Base-by-base conservation (phyloP, 805 yeast species). In the Wickerhamiella alocasiicola region DNA sequence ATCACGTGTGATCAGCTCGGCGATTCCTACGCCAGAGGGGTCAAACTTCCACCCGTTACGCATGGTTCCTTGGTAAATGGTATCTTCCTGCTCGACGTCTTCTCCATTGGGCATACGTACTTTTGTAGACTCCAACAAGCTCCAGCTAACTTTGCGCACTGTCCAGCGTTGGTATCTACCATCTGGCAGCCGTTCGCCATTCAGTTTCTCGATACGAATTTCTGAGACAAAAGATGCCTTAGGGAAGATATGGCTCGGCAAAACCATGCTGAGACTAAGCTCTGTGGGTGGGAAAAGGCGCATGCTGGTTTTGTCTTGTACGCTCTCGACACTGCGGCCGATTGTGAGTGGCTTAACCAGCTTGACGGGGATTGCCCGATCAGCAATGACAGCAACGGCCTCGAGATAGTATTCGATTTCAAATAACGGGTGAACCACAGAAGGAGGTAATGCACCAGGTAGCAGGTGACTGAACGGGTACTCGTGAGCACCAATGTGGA, bases 21-120 rank as follows among this genome's bases (percentile, higher is more conserved):
- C 77, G 41, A 73, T 68, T 4, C 98, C 98, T 33, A 68, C 68
- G 31, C 75, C 79, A 5, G 76, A 61, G 55, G 79, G 87, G 59
- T 91, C 98, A 1, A 91, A 75, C 57, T 91, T 91, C 99, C 99
- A 91, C 3, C 99, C 99, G 23, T 72, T 67, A 55, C 81, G 82
- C 54, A 84, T 60, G 46, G 82, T 94, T 9, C 95, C 95, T 41
- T 76, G 71, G 9, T 78, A 71, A 6, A 91, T 64, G 4, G 81
- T 72, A 23, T 87, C 68, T 6, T 71, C 70, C 53, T 87, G 95
- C 56, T 85, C 93, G 9, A 49, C 39, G 15, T 37, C 35, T 19
- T 29, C 27, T n/a, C 41, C 35, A 3, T 12, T n/a, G n/a, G 37
- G 45, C 31, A 38, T 42, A 17, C 27, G 25, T 28, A 48, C 43